phyloP scores from a whole-genome alignment of 75 land plant species.

The Pinus tabuliformis region DNA sequence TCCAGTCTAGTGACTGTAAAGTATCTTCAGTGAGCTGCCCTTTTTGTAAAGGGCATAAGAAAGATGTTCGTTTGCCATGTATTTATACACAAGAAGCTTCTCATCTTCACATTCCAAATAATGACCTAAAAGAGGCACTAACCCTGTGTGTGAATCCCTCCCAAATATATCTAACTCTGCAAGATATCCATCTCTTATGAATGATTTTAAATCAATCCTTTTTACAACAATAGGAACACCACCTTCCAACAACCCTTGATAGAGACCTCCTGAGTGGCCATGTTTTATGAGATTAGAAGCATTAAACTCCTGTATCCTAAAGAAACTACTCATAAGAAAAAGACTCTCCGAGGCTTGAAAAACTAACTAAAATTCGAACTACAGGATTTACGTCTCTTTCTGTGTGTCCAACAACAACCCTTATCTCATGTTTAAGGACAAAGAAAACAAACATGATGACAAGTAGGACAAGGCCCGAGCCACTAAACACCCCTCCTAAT shows the following conservation, averaged over 20 bases:
- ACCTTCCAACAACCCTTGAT: constrained; percentile 57
- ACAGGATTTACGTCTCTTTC: constrained; percentile 22
- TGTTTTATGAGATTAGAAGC: constrained; percentile 70
- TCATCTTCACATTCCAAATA: constrained; percentile 82
- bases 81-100: constrained; percentile 82
- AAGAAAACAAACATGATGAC: constrained; percentile 27
- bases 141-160: constrained; percentile 62
- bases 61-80: constrained; percentile 78
- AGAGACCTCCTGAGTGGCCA: constrained; percentile 94
- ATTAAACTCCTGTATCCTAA: constrained; percentile 62
- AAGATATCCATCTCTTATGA: constrained; percentile 57
- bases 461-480: constrained; percentile 49
- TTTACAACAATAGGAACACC: constrained; percentile 72
- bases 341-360: constrained; percentile 66
- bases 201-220: constrained; percentile 43
- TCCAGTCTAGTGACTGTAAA: constrained; percentile 90
- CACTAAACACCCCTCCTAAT: constrained; percentile 68
- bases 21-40: constrained; percentile 43
- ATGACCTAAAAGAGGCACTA: constrained; percentile 85
- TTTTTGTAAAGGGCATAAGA: constrained; percentile 71
- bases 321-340: constrained; percentile 72
- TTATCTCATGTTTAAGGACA: constrained; percentile 9
- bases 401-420: constrained; percentile 16
- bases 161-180: constrained; percentile 77
- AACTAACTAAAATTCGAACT: constrained; percentile 28